phyloP scores from a whole-genome alignment of 2,329 filamentous ascomycete genomes.

The Ceratocystis albifundus region DNA sequence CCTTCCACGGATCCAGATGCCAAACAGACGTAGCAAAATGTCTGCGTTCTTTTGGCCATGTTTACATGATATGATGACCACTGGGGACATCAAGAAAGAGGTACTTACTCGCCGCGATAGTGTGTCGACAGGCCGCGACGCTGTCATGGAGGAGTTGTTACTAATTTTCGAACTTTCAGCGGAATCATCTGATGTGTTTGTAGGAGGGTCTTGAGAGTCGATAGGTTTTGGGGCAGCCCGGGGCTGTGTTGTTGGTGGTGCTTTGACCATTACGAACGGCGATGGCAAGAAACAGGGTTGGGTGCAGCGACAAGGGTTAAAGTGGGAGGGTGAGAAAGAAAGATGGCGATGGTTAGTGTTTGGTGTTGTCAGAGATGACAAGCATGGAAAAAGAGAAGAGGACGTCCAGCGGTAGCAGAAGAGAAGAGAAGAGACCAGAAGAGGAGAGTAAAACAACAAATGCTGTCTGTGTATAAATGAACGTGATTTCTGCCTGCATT shows the following conservation, averaged over 20 bases:
- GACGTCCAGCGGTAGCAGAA: background rate
- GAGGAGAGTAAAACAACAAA: background rate
- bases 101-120: conserved; percentile 14
- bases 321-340: background rate
- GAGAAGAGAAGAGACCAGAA: background rate
- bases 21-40: background rate
- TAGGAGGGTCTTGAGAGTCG: background rate
- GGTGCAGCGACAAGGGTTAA: conserved; percentile 24
- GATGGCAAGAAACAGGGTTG: conserved; percentile 15
- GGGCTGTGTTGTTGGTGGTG: conserved; percentile 6
- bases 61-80: background rate
- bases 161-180: background rate
- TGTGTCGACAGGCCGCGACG: background rate
- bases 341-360: conserved; percentile 26
- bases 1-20: background rate
- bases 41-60: conserved; percentile 6
- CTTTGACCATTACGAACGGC: background rate
- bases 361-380: conserved; percentile 34
- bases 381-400: conserved; percentile 12
- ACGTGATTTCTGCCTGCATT: background rate
- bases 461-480: background rate
- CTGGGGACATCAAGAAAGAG: background rate
- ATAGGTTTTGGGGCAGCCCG: background rate
- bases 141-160: background rate
- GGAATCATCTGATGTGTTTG: no score